Conservation (phyloP, 1,284 basidiomycete species). For the Earliella scabrosa region DNA sequence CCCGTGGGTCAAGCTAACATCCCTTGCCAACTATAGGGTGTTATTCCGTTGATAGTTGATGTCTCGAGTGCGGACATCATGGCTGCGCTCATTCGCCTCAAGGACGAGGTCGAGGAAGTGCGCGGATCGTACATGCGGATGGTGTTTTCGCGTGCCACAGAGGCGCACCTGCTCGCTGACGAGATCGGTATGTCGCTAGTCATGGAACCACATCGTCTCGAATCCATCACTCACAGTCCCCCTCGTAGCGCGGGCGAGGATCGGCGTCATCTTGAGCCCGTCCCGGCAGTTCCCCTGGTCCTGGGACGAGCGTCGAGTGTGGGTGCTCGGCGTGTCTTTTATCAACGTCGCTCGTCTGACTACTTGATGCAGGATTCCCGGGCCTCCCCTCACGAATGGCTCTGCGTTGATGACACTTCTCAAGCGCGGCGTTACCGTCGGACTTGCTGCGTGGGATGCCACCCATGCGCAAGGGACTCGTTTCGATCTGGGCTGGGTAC, state of each 20-base stretch:
- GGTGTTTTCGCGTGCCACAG: conserved; percentile 75
- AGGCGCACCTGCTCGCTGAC: conserved; percentile 75
- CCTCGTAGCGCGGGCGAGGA: conserved; percentile 42
- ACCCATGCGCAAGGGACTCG: conserved; percentile 56
- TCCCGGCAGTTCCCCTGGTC: conserved; percentile 52
- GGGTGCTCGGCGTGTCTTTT: conserved; percentile 13
- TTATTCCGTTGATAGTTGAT: conserved; percentile 54
- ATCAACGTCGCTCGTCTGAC: background rate
- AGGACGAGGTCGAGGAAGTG: conserved; percentile 69
- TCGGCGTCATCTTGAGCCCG: conserved; percentile 58
- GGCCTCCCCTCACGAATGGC: conserved; percentile 55
- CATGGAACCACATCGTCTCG: too few relatives aligned
- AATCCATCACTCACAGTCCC: conserved; percentile 23
- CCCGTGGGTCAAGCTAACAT: too few relatives aligned
- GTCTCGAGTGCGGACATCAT: conserved; percentile 57
- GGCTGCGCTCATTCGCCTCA: conserved; percentile 74
- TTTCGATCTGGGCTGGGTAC: conserved; percentile 59
- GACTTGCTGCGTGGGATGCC: conserved; percentile 50
- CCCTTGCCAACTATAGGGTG: conserved; percentile 23
- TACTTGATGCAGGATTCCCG: conserved; percentile 44
- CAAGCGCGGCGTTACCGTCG: conserved; percentile 55
- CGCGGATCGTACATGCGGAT: conserved; percentile 60
- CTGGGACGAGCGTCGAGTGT: conserved; percentile 55
- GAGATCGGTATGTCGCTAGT: conserved; percentile 52
- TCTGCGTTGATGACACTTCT: conserved; percentile 52